Percentiles rank a stretch among this genome's conserved stretches.
These are phyloP conservation scores for Dissophora globulifera DNA, from an alignment of 192 early-diverging fungal genomes.

Conservation along the genomic window DNA sequence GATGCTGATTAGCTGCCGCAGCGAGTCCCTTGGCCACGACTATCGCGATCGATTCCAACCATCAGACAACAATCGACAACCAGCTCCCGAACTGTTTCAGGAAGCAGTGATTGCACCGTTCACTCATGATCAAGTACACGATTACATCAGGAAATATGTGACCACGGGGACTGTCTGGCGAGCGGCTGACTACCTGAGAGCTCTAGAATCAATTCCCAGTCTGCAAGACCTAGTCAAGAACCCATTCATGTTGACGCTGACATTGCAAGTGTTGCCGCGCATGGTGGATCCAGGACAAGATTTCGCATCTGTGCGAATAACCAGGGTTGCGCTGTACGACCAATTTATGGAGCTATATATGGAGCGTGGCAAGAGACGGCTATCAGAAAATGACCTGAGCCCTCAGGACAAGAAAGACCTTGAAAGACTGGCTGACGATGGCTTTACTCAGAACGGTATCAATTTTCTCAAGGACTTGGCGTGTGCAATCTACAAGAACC, in stretches of 20 bases:
- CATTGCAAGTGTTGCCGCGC: slow-evolving; percentile 4
- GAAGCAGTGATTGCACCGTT: slow-evolving; percentile 10
- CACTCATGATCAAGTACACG: slow-evolving; percentile 7
- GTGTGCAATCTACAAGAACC: slow-evolving; percentile 20
- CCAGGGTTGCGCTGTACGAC: slow-evolving; percentile 5
- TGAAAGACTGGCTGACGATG: slow-evolving; percentile 6
- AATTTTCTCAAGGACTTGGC: slow-evolving; percentile 16
- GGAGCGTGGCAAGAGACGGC: background rate
- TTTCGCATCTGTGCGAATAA: background rate
- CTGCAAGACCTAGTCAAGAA: slow-evolving; percentile 3
- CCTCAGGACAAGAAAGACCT: background rate
- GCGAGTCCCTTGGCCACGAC: background rate
- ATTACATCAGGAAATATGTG: slow-evolving; percentile 13
- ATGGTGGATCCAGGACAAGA: background rate
- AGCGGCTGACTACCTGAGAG: background rate
- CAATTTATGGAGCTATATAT: background rate
- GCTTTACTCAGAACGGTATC: slow-evolving; percentile 18
- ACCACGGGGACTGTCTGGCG: background rate
- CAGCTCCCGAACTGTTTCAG: background rate
- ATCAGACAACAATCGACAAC: background rate
- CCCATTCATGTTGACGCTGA: slow-evolving; percentile 14
- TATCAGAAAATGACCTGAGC: background rate
- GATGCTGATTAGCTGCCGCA: slow-evolving; percentile 4
- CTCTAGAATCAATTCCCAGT: background rate
- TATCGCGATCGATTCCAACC: slow-evolving; percentile 1